Base-by-base conservation (phyloP, 2,329 filamentous ascomycete genomes). In the Corynespora cassiicola region DNA sequence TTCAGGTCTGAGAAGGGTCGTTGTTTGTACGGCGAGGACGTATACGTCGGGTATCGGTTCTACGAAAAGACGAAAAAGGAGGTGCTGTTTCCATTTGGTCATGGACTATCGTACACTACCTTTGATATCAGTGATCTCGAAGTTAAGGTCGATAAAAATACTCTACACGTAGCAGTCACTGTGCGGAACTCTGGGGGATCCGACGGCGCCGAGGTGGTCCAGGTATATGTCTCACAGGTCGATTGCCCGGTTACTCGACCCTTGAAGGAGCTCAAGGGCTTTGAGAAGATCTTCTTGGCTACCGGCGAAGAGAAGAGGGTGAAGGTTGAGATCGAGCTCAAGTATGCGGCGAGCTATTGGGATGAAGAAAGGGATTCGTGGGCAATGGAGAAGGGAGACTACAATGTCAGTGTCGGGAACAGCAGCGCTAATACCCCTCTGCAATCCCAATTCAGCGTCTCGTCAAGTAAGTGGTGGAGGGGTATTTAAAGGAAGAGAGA, bases 41-140 rank as follows among this genome's bases (percentile, higher is more conserved):
- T 95, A 0, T 89, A 89, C 58, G 82, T 94, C 51, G 90, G 95
- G 71, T 95, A 96, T 69, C 84, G 90, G 6, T 81, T 89, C 64
- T 90, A 95, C 54, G 89, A 95, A 71, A n/a, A n/a, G n/a, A n/a
- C n/a, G n/a, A 39, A 75, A 76, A 38, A 90, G 42, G 74, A 74
- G 11, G 88, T 88, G 1, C 83, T 85, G 1, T 95, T 85, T 58
- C 85, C 87, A 26, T 96, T 95, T 52, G 90, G 90, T 0, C 89
- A 84, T 40, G 90, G 90, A 0, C 76, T 95, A 2, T 87, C 83
- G 35, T 95, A 92, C 70, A 89, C 88, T 0, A 78, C 68, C 1
- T 92, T 90, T 2, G 53, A 73, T 12, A 72, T 77, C n/a, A 75
- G 78, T 12, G 66, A 74, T 14, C 62, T 24, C 25, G 57, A 66